Percentiles rank a stretch among this genome's conserved stretches.
Conservation (phyloP, 352 stramenopile species). For the Phytophthora palmivora region DNA sequence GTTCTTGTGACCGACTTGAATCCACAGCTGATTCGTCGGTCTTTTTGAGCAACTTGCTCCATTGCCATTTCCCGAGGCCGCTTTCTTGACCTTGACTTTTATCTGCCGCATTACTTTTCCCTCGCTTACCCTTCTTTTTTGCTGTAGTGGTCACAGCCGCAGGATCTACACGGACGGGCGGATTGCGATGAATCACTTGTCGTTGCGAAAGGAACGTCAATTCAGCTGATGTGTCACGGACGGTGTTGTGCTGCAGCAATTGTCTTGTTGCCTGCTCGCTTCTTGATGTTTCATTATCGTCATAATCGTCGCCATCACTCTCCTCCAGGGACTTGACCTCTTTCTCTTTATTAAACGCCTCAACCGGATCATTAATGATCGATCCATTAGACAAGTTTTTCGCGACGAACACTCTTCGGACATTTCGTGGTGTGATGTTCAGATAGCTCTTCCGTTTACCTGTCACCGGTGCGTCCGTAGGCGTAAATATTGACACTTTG, state of each 20-base stretch:
- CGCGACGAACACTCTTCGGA: slow-evolving; percentile 61
- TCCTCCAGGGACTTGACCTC: slow-evolving; percentile 39
- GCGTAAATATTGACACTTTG: slow-evolving; percentile 75
- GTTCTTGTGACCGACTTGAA: slow-evolving; percentile 30
- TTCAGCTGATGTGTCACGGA: slow-evolving; percentile 71
- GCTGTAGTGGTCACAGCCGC: slow-evolving; percentile 13
- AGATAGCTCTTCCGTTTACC: slow-evolving; percentile 66
- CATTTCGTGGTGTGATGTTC: slow-evolving; percentile 75
- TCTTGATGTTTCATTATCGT: slow-evolving; percentile 26
- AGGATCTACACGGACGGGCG: slow-evolving; percentile 50
- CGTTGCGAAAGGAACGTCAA: slow-evolving; percentile 80
- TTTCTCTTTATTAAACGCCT: slow-evolving; percentile 63
- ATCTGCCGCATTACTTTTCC: slow-evolving; percentile 36
- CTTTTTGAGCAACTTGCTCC: slow-evolving; percentile 64
- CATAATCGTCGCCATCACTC: slow-evolving; percentile 44
- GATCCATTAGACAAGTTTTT: slow-evolving; percentile 30
- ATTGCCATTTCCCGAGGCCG: slow-evolving; percentile 72
- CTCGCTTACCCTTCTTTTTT: slow-evolving; percentile 42
- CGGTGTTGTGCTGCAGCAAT: slow-evolving; percentile 52
- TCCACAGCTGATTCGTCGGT: slow-evolving; percentile 24
- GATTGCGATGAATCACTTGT: slow-evolving; percentile 80
- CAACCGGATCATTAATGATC: slow-evolving; percentile 43
- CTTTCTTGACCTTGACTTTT: slow-evolving; percentile 36
- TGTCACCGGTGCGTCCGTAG: slow-evolving; percentile 53
- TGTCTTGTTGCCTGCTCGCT: slow-evolving; percentile 36